Conservation (phyloP, 1,139 yeast species). For the Pichia kudriavzevii region DNA sequence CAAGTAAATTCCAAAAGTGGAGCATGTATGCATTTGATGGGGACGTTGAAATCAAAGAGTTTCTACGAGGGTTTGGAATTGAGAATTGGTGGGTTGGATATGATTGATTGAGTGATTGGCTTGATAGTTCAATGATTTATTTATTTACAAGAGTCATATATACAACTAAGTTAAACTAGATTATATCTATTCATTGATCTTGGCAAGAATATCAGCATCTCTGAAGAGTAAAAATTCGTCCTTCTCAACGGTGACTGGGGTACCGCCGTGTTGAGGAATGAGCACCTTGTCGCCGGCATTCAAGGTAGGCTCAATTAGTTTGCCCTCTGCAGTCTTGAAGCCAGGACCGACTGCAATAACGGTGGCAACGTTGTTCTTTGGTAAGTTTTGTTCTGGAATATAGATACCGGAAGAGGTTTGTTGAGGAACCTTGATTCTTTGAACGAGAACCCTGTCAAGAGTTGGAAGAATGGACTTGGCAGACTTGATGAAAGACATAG, state of each 20-base stretch:
- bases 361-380: constrained; percentile 78
- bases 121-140: too few relatives aligned
- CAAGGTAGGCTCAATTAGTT: constrained; percentile 64
- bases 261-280: constrained; percentile 72
- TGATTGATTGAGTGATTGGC: too few relatives aligned
- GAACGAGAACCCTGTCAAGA: constrained; percentile 91
- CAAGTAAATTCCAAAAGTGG: constrained; percentile 56
- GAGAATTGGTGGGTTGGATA: constrained; percentile 68
- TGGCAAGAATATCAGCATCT: constrained; percentile 91
- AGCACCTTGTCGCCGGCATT: constrained; percentile 86
- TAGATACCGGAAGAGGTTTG: constrained; percentile 92
- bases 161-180: constrained; percentile 18
- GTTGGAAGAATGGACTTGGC: constrained; percentile 87
- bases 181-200: constrained; percentile 44
- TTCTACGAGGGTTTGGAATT: constrained; percentile 42
- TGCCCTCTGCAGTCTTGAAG: constrained; percentile 58
- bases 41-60: constrained; percentile 49
- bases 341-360: constrained; percentile 87
- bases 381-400: constrained; percentile 95
- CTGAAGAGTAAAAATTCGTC: constrained; percentile 71
- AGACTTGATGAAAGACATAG: constrained; percentile 62
- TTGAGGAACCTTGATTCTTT: constrained; percentile 73
- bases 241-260: constrained; percentile 80
- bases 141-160: constrained; percentile 4
- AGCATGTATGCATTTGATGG: constrained; percentile 41